A percentile compares a stretch with the other conserved stretches of the same genome.
phyloP scores from a whole-genome alignment of 768 basidiomycete species.

The Cystoderma amianthinum region DNA sequence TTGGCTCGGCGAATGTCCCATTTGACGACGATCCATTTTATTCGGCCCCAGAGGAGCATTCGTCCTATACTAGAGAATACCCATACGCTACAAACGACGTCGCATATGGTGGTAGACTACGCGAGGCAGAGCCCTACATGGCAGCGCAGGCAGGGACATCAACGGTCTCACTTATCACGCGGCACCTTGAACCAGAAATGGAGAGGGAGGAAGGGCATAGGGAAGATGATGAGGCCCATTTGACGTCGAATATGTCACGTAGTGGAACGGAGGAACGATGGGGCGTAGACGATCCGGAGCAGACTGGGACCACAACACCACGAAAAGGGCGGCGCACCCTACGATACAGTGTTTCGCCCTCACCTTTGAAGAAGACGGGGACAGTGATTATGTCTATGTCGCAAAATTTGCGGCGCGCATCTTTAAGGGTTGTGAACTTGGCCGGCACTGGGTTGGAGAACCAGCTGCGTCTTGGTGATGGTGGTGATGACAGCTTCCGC shows the following conservation, averaged over 20 bases:
- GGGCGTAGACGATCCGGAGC: constrained; percentile 42
- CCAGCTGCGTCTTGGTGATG: constrained; percentile 49
- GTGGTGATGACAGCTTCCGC: constrained; percentile 24
- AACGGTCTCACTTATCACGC: constrained; percentile 41
- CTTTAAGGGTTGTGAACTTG: constrained; percentile 78
- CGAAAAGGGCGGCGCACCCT: constrained; percentile 32
- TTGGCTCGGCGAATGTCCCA: constrained; percentile 1
- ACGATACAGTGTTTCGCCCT: constrained; percentile 48
- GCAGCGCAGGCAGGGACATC: constrained; percentile 41
- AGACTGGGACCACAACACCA: constrained; percentile 30
- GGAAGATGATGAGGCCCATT: constrained; percentile 53
- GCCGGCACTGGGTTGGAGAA: constrained; percentile 54
- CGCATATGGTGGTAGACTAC: constrained; percentile 23
- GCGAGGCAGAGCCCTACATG: constrained; percentile 23
- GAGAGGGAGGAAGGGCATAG: constrained; percentile 30
- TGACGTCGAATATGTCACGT: constrained; percentile 47
- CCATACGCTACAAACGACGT: constrained; percentile 22
- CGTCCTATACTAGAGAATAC: constrained; percentile 12
- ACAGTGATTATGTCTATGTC: constrained; percentile 53
- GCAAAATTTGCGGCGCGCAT: constrained; percentile 52
- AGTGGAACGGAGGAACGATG: constrained; percentile 20
- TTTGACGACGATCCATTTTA: constrained; percentile 42
- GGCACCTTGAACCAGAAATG: constrained; percentile 19
- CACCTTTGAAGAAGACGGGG: constrained; percentile 56
- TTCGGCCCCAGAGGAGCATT: constrained; percentile 28